Conservation (phyloP, 495 filamentous ascomycete genomes). For the Penicillium daleae region DNA sequence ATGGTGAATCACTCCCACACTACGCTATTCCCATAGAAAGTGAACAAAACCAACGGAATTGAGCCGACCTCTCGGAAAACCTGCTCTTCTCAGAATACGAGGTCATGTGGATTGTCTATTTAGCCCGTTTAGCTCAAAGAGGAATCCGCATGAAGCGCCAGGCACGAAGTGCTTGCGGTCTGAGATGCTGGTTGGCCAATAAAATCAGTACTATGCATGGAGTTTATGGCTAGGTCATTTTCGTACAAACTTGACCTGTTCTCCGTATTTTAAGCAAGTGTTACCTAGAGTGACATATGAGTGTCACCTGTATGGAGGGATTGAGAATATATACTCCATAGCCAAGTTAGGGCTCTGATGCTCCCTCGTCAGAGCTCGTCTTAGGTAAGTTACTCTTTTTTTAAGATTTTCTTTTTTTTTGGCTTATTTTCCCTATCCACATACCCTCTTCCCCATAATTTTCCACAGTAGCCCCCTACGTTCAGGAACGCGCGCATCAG, state of each 20-base stretch:
- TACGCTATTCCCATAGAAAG: neutral
- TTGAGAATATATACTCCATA: neutral
- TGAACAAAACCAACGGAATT: neutral
- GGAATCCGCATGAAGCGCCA: conserved; percentile 19
- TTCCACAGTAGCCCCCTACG: neutral
- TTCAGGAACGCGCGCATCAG: neutral
- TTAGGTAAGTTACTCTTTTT: neutral
- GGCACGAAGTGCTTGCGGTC: conserved; percentile 2
- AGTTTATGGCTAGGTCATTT: neutral
- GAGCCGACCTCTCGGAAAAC: conserved; percentile 18
- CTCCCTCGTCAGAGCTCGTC: neutral
- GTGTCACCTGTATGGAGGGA: neutral
- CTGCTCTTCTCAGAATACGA: conserved; percentile 24
- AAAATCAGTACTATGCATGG: neutral
- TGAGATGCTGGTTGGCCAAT: neutral
- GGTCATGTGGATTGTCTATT: conserved; percentile 19
- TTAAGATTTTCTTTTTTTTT: neutral
- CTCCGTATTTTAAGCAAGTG: neutral
- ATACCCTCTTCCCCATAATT: neutral
- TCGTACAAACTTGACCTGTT: neutral
- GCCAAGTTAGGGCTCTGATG: neutral
- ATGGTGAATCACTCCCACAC: neutral
- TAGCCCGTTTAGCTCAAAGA: conserved; percentile 5
- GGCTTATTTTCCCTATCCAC: neutral
- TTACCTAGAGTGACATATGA: neutral